Evolutionary conservation across 1,139 yeast species (phyloP), one percentile per base, ranked within the genome.

Genomic region (Hemisphaericaspora xylofermentans): DNA sequence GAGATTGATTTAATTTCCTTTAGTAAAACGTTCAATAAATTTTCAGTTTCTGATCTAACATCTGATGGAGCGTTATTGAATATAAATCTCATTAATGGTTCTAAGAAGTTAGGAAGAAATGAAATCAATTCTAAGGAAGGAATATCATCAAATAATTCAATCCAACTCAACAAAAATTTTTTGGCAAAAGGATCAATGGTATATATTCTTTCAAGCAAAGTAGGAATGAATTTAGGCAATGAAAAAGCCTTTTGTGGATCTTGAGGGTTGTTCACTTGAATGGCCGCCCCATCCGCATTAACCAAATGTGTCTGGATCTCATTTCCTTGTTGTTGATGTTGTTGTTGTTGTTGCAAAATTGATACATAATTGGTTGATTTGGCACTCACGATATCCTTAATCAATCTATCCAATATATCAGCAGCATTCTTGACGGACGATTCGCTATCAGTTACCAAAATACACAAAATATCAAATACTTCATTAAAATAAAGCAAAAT

Each of bases 361-460:
- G 96, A 88, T 2, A 89, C 84, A 61, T 89, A 93, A 18, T 84
- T 84, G 1, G 97, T 84, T 0, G 98, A 95, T 58, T 91, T 88
- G 49, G 95, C 98, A 39, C 96, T 87, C 1, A 93, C 97, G 41
- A 94, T 91, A 60, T 94, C 98, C 60, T 94, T 93, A 50, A 93
- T 81, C 49, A 94, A 73, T 33, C 98, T 64, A 63, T 94, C 98
- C 49, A 94, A 76, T 37, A 94, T 76, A 61, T 93, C 97, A 3
- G 98, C 98, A 4, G 97, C 99, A 54, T 91, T 93, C 57, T 91
- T 88, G 19, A 93, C 98, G 25, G 95, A 84, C 26, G 86, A 81
- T 53, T 93, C 98, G 7, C 88, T 76, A 59, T 94, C 99, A 1
- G 97, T 91, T 12, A 95, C 93, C 45, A 93, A 76, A 40, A 84